These are phyloP conservation scores for Artemisia tridentata DNA, from an alignment of 129 eudicot species.

Conservation along the genomic window DNA sequence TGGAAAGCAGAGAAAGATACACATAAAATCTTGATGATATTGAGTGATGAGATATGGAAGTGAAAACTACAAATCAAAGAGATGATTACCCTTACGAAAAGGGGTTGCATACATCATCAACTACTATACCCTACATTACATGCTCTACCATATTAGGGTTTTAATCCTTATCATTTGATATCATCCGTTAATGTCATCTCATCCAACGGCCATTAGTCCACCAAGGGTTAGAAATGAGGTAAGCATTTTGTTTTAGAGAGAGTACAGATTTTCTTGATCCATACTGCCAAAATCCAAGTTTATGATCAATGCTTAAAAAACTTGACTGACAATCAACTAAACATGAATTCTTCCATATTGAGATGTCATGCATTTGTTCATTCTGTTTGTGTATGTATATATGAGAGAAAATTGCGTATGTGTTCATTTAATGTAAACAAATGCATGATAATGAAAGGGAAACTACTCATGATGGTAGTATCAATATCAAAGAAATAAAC, in stretches of 20 bases:
- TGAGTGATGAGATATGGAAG: slow-evolving; percentile 46
- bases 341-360: slow-evolving; percentile 10
- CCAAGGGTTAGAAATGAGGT: slow-evolving; percentile 14
- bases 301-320: slow-evolving; percentile 31
- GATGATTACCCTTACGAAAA: slow-evolving; percentile 44
- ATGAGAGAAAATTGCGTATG: not conserved
- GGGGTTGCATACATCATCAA: slow-evolving; percentile 37
- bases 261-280: slow-evolving; percentile 32
- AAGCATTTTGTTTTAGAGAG: slow-evolving; percentile 30
- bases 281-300: slow-evolving; percentile 35
- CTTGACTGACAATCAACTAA: slow-evolving; percentile 33
- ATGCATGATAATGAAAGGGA: slow-evolving; percentile 45
- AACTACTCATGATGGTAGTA: slow-evolving; percentile 48
- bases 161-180: not conserved
- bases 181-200: slow-evolving; percentile 11
- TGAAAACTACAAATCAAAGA: slow-evolving; percentile 42
- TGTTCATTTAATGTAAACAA: slow-evolving; percentile 5
- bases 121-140: slow-evolving; percentile 32
- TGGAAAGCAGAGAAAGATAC: not conserved
- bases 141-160: slow-evolving; percentile 42
- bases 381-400: not conserved
- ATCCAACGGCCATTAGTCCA: slow-evolving; percentile 25
- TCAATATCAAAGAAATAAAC: slow-evolving; percentile 61
- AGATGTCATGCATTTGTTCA: too few species aligned
- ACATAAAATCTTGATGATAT: slow-evolving; percentile 39